Evolutionary conservation across 2,329 filamentous ascomycete genomes (phyloP).

Genomic region (Colletotrichum aenigma): DNA sequence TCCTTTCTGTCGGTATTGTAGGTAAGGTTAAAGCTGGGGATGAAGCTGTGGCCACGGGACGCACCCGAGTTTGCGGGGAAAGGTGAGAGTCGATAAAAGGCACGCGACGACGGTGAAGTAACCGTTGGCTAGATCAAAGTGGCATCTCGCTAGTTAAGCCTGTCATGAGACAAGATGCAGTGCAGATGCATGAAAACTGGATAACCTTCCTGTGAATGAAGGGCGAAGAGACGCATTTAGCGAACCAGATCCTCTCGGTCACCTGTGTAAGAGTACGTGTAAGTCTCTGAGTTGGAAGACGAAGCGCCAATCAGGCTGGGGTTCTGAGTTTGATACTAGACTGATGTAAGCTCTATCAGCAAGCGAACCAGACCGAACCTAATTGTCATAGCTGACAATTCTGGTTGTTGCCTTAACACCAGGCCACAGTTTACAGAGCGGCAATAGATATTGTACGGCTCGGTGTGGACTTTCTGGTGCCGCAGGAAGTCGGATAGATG

Average conservation of each 20-base stretch:
- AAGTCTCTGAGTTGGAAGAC: neutral
- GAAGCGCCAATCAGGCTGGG: neutral
- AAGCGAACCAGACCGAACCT: neutral
- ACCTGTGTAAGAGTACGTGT: neutral
- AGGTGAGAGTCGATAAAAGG: neutral
- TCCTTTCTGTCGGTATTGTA: slow-evolving; percentile 10
- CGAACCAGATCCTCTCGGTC: neutral
- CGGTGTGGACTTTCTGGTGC: neutral
- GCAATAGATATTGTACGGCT: neutral
- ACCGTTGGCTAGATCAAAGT: neutral
- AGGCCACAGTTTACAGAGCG: neutral
- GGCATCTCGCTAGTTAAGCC: neutral
- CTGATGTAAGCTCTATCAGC: neutral
- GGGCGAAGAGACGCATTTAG: neutral
- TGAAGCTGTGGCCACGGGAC: slow-evolving; percentile 7
- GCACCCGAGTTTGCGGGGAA: slow-evolving; percentile 18
- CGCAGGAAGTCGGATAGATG: neutral
- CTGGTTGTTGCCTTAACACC: neutral
- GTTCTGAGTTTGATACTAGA: neutral
- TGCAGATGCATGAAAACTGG: neutral
- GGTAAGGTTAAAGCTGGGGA: slow-evolving; percentile 1
- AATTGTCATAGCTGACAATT: neutral
- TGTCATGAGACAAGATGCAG: neutral
- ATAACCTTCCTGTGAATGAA: neutral
- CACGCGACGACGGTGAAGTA: slow-evolving; percentile 10